These are phyloP conservation scores for Boletellus sp. DNA, from an alignment of 1,284 basidiomycete genomes.

Conservation along the genomic window DNA sequence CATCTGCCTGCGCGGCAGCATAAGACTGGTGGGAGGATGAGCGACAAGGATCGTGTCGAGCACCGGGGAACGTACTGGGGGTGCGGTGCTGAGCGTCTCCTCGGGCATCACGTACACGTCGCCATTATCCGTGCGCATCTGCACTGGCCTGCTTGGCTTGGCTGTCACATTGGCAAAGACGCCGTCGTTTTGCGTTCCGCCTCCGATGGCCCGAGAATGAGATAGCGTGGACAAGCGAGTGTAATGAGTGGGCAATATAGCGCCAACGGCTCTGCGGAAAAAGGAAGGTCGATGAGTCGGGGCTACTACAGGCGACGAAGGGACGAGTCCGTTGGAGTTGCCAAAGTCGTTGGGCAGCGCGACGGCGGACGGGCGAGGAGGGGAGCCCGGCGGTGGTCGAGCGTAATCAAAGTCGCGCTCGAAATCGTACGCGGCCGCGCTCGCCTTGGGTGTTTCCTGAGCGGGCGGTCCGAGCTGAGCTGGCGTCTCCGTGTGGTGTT, in stretches of 20 bases:
- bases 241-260: slow-evolving; percentile 75
- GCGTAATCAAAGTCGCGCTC: slow-evolving; percentile 76
- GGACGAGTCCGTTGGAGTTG: slow-evolving; percentile 77
- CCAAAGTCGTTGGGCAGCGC: slow-evolving; percentile 71
- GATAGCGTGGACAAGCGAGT: slow-evolving; percentile 48
- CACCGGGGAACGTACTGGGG: slow-evolving; percentile 62
- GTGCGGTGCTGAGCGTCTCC: slow-evolving; percentile 75
- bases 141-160: slow-evolving; percentile 62
- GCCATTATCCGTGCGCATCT: slow-evolving; percentile 53
- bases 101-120: slow-evolving; percentile 72
- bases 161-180: slow-evolving; percentile 96
- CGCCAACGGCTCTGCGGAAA: slow-evolving; percentile 61
- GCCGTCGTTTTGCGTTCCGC: slow-evolving; percentile 86
- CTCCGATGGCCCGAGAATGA: slow-evolving; percentile 48
- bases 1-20: slow-evolving; percentile 82
- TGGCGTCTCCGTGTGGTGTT: slow-evolving; percentile 41
- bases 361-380: slow-evolving; percentile 57
- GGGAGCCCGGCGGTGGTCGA: slow-evolving; percentile 77
- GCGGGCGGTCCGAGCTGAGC: slow-evolving; percentile 7
- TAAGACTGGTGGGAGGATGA: slow-evolving; percentile 61
- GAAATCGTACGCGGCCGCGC: slow-evolving; percentile 67
- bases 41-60: neutral
- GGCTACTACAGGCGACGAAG: slow-evolving; percentile 46
- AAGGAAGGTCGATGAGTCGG: slow-evolving; percentile 46
- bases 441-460: slow-evolving; percentile 4